These are phyloP conservation scores for Podaxis sp. DNA, from an alignment of 768 basidiomycete genomes.

Conservation along the genomic window DNA sequence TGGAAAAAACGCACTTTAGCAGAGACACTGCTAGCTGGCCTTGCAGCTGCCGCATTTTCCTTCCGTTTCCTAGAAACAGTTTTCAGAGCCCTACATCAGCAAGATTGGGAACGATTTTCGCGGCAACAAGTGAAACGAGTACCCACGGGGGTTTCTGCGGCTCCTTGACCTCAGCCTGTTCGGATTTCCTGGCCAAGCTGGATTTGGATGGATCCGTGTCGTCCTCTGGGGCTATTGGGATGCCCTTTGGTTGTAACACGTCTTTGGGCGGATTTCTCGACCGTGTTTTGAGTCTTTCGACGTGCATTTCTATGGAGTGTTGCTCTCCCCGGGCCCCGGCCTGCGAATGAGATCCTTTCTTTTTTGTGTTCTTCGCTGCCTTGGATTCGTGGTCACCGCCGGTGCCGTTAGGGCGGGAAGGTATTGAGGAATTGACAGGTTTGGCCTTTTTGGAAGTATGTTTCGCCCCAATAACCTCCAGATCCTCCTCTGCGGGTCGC, in stretches of 20 bases:
- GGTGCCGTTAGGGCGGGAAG: neutral
- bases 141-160: neutral
- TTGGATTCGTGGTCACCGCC: neutral
- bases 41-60: conserved; percentile 26
- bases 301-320: neutral
- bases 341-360: neutral
- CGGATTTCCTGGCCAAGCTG: neutral
- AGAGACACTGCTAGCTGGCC: neutral
- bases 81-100: conserved; percentile 1
- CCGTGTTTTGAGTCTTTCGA: neutral
- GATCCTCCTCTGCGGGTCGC: neutral
- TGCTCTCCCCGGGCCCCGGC: neutral
- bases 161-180: conserved; percentile 22
- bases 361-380: neutral
- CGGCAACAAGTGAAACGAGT: neutral
- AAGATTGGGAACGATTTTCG: neutral
- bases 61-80: conserved; percentile 31
- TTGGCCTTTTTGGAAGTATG: neutral
- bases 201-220: neutral
- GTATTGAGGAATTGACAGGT: neutral
- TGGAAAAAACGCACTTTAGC: conserved; percentile 3
- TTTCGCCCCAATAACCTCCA: neutral
- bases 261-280: neutral
- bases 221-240: neutral
- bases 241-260: neutral